A percentile compares a stretch with the other conserved stretches of the same genome.
Evolutionary conservation across 2,329 filamentous ascomycete species (phyloP).

Genomic region (Coniella lustricola): DNA sequence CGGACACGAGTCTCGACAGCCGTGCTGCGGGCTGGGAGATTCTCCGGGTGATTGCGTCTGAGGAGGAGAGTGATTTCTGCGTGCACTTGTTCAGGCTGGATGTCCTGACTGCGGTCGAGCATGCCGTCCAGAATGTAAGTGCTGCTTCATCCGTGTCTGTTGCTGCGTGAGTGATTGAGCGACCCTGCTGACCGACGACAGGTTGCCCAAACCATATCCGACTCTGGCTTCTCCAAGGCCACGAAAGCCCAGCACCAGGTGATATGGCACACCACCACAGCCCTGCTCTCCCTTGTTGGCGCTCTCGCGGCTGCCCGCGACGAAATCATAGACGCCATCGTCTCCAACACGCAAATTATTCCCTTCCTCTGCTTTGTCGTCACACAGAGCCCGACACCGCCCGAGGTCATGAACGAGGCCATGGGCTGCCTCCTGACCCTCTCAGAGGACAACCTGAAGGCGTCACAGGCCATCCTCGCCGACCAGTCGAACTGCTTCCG

Average conservation of each 20-base stretch:
- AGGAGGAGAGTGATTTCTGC: conserved; percentile 61
- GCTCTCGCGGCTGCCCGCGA: conserved; percentile 53
- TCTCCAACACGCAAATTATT: conserved; percentile 39
- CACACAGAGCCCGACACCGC: conserved; percentile 31
- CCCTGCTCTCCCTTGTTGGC: conserved; percentile 45
- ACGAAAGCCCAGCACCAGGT: conserved; percentile 47
- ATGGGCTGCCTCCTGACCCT: conserved; percentile 51
- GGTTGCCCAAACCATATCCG: conserved; percentile 23
- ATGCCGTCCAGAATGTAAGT: conserved; percentile 13
- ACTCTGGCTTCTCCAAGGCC: conserved; percentile 38
- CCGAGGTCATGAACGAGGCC: conserved; percentile 38
- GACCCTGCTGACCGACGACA: conserved; percentile 10
- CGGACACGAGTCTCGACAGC: conserved; percentile 55
- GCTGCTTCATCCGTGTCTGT: no score
- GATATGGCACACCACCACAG: conserved; percentile 47
- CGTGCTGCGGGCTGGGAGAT: conserved; percentile 63
- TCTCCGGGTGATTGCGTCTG: conserved; percentile 51
- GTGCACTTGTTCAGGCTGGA: conserved; percentile 58
- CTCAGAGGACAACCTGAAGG: conserved; percentile 50
- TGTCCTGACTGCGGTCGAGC: conserved; percentile 47
- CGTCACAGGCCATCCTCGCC: conserved; percentile 47
- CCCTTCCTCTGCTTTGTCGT: conserved; percentile 50
- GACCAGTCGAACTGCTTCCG: conserved; percentile 42
- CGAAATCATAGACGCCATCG: conserved; percentile 51
- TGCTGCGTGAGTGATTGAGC: neutral